phyloP scores from a whole-genome alignment of 2,329 filamentous ascomycete species.

The Claviceps pazoutovae region DNA sequence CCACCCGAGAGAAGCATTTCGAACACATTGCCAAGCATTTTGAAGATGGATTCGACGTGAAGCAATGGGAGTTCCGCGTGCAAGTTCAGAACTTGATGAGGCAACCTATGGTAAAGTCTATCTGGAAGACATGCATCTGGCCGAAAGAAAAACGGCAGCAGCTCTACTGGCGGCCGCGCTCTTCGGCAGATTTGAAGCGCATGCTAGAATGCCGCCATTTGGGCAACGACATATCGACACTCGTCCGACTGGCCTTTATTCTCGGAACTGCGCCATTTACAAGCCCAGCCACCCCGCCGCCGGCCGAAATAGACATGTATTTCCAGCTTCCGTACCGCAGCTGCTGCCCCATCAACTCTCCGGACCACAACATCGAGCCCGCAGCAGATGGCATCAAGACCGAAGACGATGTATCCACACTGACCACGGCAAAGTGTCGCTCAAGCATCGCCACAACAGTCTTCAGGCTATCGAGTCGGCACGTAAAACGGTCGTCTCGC shows the following conservation, averaged over 20 bases:
- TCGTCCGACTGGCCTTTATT: conserved; percentile 30
- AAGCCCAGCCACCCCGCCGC: conserved; percentile 21
- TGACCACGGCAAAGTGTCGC: conserved; percentile 15
- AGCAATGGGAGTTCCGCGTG: conserved; percentile 29
- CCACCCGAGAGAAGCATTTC: conserved; percentile 29
- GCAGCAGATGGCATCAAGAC: conserved; percentile 13
- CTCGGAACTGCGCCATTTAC: conserved; percentile 28
- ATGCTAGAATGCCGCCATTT: conserved; percentile 31
- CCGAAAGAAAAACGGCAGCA: conserved; percentile 28
- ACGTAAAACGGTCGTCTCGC: conserved; percentile 22
- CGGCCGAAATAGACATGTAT: conserved; percentile 24
- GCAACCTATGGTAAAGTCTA: conserved; percentile 27
- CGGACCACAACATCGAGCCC: conserved; percentile 14
- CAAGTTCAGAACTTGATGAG: conserved; percentile 31
- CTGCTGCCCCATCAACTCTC: conserved; percentile 21
- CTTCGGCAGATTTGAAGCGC: conserved; percentile 28
- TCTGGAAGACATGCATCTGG: conserved; percentile 32
- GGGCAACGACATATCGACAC: conserved; percentile 24
- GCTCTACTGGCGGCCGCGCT: conserved; percentile 26
- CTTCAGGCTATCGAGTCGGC: conserved; percentile 19
- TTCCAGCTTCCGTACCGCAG: conserved; percentile 24
- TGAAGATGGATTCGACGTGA: conserved; percentile 27
- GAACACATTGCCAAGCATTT: conserved; percentile 34
- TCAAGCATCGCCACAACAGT: conserved; percentile 17
- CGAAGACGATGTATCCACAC: conserved; percentile 16